phyloP scores from a whole-genome alignment of 805 yeast genomes.

The Candida stauntonica region DNA sequence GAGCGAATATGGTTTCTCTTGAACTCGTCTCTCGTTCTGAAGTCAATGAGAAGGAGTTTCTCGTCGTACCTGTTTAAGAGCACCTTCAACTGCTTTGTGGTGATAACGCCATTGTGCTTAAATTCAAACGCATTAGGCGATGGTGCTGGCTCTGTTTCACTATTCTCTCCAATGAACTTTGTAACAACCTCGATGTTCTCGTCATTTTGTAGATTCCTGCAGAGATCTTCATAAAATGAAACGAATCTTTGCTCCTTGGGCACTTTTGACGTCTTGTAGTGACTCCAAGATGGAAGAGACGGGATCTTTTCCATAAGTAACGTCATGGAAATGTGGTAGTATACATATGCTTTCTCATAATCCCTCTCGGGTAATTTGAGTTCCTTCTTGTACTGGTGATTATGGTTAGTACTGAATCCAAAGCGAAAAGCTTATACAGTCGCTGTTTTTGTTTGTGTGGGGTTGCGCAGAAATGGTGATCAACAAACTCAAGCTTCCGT shows the following conservation, averaged over 20 bases:
- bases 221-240: constrained; percentile 3
- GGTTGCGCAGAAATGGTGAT: too few species aligned
- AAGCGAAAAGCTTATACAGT: neutral
- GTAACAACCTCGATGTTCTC: constrained; percentile 5
- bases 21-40: constrained; percentile 57
- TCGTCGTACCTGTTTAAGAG: constrained; percentile 13
- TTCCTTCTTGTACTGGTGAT: constrained; percentile 12
- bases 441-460: neutral
- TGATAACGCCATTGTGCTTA: constrained; percentile 15
- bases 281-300: constrained; percentile 3
- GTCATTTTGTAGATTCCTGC: constrained; percentile 3
- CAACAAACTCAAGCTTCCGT: neutral
- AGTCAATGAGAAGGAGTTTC: constrained; percentile 61
- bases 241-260: constrained; percentile 1
- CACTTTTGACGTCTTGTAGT: neutral
- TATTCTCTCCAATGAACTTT: constrained; percentile 4
- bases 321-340: constrained; percentile 9
- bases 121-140: constrained; percentile 13
- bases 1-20: constrained; percentile 59
- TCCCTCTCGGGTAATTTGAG: constrained; percentile 8
- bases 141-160: neutral
- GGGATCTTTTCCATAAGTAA: constrained; percentile 10
- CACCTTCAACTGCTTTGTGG: constrained; percentile 11
- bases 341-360: constrained; percentile 16
- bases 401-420: constrained; percentile 2